Evolutionary conservation across 768 basidiomycete genomes (phyloP), one percentile per base, ranked within the genome.

Genomic region (Leccinellum rugosiceps): DNA sequence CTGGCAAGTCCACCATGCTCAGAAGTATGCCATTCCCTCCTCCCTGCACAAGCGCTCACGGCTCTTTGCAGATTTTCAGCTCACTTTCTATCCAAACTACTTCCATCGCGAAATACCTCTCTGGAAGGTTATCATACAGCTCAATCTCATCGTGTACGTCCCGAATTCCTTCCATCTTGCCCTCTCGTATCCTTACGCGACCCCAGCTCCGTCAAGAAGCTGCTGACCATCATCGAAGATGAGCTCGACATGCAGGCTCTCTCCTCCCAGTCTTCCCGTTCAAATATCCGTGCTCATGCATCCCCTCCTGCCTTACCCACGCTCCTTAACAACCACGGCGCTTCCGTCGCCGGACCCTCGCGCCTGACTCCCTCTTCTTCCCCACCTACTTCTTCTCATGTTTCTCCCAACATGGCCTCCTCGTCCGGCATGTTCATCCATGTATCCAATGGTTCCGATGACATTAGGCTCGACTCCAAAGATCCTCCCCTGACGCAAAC

Each of bases 111-210:
- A 90, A 58, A 75, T 81, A 17, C 63, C 75, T 0, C 77, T 82
- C 7, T 90, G 87, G 87, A 81, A 77, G 58, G 77, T 80, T 13
- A 78, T 89, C 53, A 78, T 90, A 8, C 84, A 89, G 60, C 80
- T 89, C 44, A 89, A 89, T 63, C 72, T 89, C 59, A 86, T 88
- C 58, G 72, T 80, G 86, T 85, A 50, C 14, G 74, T 64, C 19
- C 19, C 9, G 11, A 19, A 1, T 19, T 19, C 1, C 4, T 13
- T 38, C 3, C 10, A 21, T 10, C 3, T 4, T 5, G 15, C 2
- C 15, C n/a, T 5, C 11, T 48, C 30, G 28, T 51, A 3, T 10
- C 23, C 47, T 48, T 44, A 63, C 30, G 23, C 28, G 8, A 15
- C 50, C 19, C 15, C 57, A 86, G 85, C 2, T 84, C 84, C 17